A percentile compares a stretch with the other conserved stretches of the same genome.
Conservation (phyloP, 345 rosid genomes). For the Syzygium jambos region DNA sequence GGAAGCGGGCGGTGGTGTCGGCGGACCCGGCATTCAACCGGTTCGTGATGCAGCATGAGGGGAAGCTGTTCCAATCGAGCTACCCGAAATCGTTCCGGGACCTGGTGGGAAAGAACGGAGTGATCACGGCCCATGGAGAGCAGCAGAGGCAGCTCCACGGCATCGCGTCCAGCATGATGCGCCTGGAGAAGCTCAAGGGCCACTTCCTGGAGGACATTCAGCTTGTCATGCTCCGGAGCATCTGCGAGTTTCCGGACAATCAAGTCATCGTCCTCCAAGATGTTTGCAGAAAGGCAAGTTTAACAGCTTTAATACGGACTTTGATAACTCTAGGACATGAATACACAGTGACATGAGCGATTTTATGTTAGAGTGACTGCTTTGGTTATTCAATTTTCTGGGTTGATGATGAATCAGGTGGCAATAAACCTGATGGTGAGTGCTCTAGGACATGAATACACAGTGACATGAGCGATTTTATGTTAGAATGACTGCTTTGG, state of each 20-base stretch:
- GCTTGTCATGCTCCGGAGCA: conserved; percentile 35
- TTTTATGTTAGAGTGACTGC: neutral
- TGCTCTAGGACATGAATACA: too few species aligned
- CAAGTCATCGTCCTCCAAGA: conserved; percentile 64
- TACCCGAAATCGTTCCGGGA: conserved; percentile 86
- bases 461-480: too few species aligned
- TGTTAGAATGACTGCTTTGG: neutral
- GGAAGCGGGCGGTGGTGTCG: conserved; percentile 69
- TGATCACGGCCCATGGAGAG: conserved; percentile 72
- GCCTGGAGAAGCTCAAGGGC: conserved; percentile 54
- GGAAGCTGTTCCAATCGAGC: conserved; percentile 70
- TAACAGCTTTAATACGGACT: neutral
- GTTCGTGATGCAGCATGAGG: conserved; percentile 75
- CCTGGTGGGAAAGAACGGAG: conserved; percentile 77
- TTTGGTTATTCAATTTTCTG: neutral
- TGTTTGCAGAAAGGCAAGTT: conserved; percentile 70
- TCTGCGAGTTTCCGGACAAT: conserved; percentile 26
- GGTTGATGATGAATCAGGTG: conserved; percentile 23
- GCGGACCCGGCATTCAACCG: conserved; percentile 61
- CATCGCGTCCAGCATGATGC: conserved; percentile 76
- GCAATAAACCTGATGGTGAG: conserved; percentile 83
- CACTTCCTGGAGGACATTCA: conserved; percentile 67
- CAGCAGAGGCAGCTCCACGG: conserved; percentile 71
- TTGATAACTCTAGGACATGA: neutral
- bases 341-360: neutral